Percentiles rank a stretch among this genome's conserved stretches.
These are phyloP conservation scores for Neocucurbitaria cava DNA, from an alignment of 2,329 filamentous ascomycete species.

Conservation along the genomic window DNA sequence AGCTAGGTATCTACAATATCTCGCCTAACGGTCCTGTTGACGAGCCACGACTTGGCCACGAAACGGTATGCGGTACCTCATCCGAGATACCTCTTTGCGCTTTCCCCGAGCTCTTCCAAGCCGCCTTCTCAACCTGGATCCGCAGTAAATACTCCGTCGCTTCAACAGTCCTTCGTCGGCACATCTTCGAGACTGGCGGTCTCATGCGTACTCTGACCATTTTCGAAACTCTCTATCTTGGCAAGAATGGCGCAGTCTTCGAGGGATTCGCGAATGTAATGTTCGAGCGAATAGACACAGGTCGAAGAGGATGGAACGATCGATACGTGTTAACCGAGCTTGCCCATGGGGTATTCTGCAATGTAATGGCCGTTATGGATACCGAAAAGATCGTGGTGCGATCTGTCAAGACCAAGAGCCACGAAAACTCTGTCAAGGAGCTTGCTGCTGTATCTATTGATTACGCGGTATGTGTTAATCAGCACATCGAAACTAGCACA, in stretches of 20 bases:
- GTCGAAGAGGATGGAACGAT: constrained; percentile 73
- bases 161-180: constrained; percentile 68
- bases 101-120: constrained; percentile 76
- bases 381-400: constrained; percentile 68
- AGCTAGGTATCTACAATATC: constrained; percentile 64
- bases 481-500: too few relatives aligned
- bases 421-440: constrained; percentile 66
- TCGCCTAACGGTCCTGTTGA: constrained; percentile 4
- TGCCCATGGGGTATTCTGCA: constrained; percentile 73
- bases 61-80: constrained; percentile 60
- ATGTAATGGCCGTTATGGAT: constrained; percentile 59
- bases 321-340: constrained; percentile 80
- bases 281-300: constrained; percentile 75
- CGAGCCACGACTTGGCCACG: constrained; percentile 60
- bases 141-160: constrained; percentile 74
- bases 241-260: constrained; percentile 73
- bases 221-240: constrained; percentile 77
- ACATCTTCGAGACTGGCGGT: constrained; percentile 73
- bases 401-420: constrained; percentile 55
- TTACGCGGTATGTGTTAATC: constrained; percentile 67
- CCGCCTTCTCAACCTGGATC: constrained; percentile 78
- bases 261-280: constrained; percentile 71
- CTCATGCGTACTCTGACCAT: constrained; percentile 70
- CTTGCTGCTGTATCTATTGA: constrained; percentile 70
- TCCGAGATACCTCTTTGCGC: constrained; percentile 61